Base-by-base conservation (phyloP, 176 grass and related monocot genomes). In the Oryza glaberrima region DNA sequence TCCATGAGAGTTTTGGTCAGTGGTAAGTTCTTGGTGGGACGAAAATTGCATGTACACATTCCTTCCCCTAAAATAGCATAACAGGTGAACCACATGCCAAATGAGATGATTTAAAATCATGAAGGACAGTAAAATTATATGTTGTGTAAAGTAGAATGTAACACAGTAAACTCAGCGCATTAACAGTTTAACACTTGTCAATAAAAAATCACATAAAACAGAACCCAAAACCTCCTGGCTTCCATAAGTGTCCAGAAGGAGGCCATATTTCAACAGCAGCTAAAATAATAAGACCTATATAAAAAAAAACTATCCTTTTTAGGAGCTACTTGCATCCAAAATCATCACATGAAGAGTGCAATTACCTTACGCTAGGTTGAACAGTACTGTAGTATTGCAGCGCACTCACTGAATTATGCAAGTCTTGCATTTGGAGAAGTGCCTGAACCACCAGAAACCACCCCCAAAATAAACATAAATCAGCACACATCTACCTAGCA, bases 11-110 rank as follows among this genome's bases (percentile, higher is more conserved):
- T 91, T 99, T 56, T 93, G 91, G 60, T 99, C 93, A 35, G 96
- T 99, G 66, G 96, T 99, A 70, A 99, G 87, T 60, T 99, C 96
- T 84, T 99, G 96, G 77, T 99, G 96, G 20, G 96, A 99, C 58
- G 96, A 99, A 80, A 96, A 99, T 49, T 99, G 96, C 80, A 99
- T 88, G 75, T 99, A 99, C 30, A 99, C 75, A 96, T 99, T 96
- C 88, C 96, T 89, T 86, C 96, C 96, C 88, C 96, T 99, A 70
- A 84, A 88, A 88, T 86, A 65, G 32, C 43, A 91, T 65, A 67
- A 78, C 70, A 58, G 54, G 23, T 69, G 25, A 69, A 69, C 22
- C 32, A 83, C 30, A 79, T 45, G 73, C 20, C 11, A 51, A 34
- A 77, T 49, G 60, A 72, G 19, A 77, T 44, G 60, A n/a, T 58